Percentiles rank a stretch among this genome's conserved stretches.
phyloP scores from a whole-genome alignment of 2,329 filamentous ascomycete species.

The Apiospora phragmitis region DNA sequence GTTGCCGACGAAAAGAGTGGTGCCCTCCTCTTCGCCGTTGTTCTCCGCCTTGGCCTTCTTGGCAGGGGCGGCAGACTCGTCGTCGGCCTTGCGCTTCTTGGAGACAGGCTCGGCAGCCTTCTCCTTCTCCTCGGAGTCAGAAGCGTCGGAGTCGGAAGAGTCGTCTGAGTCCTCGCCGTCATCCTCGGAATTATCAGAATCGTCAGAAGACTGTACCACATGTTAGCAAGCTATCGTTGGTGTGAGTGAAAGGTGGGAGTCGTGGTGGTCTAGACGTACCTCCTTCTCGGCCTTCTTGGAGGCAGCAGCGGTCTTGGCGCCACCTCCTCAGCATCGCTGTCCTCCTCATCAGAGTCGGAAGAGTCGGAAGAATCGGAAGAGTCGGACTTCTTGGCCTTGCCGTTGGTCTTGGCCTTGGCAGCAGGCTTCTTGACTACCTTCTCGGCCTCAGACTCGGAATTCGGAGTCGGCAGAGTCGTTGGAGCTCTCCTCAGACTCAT shows the following conservation, averaged over 20 bases:
- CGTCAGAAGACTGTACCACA: slow-evolving; percentile 24
- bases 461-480: slow-evolving; percentile 35
- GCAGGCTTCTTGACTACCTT: slow-evolving; percentile 33
- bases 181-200: slow-evolving; percentile 28
- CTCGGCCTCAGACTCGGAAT: slow-evolving; percentile 27
- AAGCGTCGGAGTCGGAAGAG: slow-evolving; percentile 34
- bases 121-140: slow-evolving; percentile 39
- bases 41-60: slow-evolving; percentile 71
- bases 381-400: slow-evolving; percentile 34
- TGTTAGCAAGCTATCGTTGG: slow-evolving; percentile 1
- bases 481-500: slow-evolving; percentile 30
- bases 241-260: background rate
- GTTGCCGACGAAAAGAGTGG: slow-evolving; percentile 86
- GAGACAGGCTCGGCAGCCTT: slow-evolving; percentile 38
- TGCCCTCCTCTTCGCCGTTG: slow-evolving; percentile 40
- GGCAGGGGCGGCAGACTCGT: slow-evolving; percentile 46
- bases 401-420: slow-evolving; percentile 33
- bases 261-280: background rate
- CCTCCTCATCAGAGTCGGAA: slow-evolving; percentile 27
- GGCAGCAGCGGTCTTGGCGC: slow-evolving; percentile 27
- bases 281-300: slow-evolving; percentile 25
- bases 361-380: slow-evolving; percentile 38
- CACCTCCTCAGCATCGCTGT: slow-evolving; percentile 24
- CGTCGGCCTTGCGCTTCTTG: slow-evolving; percentile 70
- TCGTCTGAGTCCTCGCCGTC: slow-evolving; percentile 25